A percentile compares a stretch with the other conserved stretches of the same genome.
Conservation (phyloP, 225 moss, liverwort and hornwort species). For the Straminergon stramineum region DNA sequence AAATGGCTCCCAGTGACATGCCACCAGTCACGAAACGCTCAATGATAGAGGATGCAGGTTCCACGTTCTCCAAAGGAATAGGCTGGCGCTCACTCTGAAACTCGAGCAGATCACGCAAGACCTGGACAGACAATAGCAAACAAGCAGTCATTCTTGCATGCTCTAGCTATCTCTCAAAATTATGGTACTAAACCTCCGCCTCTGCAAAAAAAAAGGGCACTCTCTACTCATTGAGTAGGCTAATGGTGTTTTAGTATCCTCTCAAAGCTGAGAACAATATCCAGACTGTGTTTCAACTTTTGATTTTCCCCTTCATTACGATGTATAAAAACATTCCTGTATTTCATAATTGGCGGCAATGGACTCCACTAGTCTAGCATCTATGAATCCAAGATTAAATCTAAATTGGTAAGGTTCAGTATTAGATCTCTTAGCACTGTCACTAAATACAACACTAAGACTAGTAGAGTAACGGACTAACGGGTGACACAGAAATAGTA, state of each 20-base stretch:
- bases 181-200: not conserved
- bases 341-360: not conserved
- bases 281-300: not conserved
- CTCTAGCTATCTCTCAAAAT: not conserved
- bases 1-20: conserved; percentile 96
- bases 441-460: not conserved
- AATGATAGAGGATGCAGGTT: conserved; percentile 52
- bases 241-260: not conserved
- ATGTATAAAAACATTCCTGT: not conserved
- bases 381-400: not conserved
- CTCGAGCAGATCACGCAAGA: conserved; percentile 85
- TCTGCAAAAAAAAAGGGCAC: not conserved
- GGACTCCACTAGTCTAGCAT: not conserved
- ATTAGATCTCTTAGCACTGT: not conserved
- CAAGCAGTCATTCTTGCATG: not conserved
- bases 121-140: conserved; percentile 24
- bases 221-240: not conserved
- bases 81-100: conserved; percentile 50
- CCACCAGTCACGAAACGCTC: conserved; percentile 96
- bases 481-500: not conserved
- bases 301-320: no score
- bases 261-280: not conserved
- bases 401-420: not conserved
- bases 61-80: conserved; percentile 57
- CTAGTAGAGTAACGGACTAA: not conserved